Conservation (phyloP, 2,329 filamentous ascomycete species). For the Conoideocrella luteorostrata region DNA sequence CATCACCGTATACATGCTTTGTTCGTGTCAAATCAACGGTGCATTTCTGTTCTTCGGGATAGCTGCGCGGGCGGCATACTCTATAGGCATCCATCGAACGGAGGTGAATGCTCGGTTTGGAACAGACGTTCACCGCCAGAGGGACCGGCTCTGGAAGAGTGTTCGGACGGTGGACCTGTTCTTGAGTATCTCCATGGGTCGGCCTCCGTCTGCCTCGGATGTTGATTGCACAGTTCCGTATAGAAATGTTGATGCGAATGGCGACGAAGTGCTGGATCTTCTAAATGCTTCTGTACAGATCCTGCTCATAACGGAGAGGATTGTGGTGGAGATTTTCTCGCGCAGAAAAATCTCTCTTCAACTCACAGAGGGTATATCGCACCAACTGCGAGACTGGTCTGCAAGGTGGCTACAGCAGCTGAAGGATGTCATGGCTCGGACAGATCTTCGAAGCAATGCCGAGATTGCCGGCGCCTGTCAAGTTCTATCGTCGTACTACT, state of each 20-base stretch:
- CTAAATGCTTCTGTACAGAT: constrained; percentile 48
- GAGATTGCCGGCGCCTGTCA: constrained; percentile 42
- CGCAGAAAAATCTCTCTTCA: constrained; percentile 46
- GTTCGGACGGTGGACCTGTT: constrained; percentile 46
- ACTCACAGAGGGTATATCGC: constrained; percentile 47
- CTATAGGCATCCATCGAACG: constrained; percentile 46
- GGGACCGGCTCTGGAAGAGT: constrained; percentile 49
- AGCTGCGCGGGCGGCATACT: constrained; percentile 45
- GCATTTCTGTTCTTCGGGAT: constrained; percentile 50
- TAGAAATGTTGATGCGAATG: constrained; percentile 25
- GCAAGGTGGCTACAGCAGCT: constrained; percentile 39
- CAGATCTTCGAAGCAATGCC: constrained; percentile 15
- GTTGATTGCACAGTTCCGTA: constrained; percentile 49
- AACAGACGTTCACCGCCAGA: constrained; percentile 31
- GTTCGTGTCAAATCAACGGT: constrained; percentile 48
- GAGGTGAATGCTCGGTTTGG: constrained; percentile 49
- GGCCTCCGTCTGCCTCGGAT: constrained; percentile 47
- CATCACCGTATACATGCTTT: constrained; percentile 48
- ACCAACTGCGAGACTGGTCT: constrained; percentile 46
- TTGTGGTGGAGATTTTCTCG: constrained; percentile 48
- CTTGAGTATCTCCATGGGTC: constrained; percentile 47
- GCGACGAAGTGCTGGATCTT: constrained; percentile 36
- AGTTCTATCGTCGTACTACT: constrained; percentile 47
- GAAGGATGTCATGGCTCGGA: constrained; percentile 28
- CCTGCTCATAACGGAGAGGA: constrained; percentile 42